These are phyloP conservation scores for Trichophyton benhamiae DNA, from an alignment of 2,329 filamentous ascomycete genomes.

Conservation along the genomic window DNA sequence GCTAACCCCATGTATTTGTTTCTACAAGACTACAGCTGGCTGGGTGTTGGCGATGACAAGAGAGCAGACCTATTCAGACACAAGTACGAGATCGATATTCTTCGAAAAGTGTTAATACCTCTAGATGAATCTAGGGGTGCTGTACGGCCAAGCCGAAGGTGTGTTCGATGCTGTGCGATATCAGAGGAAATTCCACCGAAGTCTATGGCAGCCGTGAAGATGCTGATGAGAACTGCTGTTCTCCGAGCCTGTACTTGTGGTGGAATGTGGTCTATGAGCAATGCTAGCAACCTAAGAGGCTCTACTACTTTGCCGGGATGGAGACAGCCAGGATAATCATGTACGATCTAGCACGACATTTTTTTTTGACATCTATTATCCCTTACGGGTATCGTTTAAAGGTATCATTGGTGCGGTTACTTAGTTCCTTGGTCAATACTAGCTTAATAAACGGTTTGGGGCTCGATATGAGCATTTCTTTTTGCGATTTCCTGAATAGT, in stretches of 20 bases:
- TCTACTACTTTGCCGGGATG: background rate
- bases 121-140: constrained; percentile 7
- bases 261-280: constrained; percentile 30
- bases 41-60: constrained; percentile 52
- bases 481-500: background rate
- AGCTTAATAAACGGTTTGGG: background rate
- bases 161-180: constrained; percentile 51
- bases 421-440: background rate
- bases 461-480: background rate
- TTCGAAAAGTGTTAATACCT: constrained; percentile 35
- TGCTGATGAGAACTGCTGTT: constrained; percentile 28
- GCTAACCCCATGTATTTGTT: constrained; percentile 57
- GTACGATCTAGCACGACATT: background rate
- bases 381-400: background rate
- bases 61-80: constrained; percentile 48
- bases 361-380: no score
- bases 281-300: background rate
- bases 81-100: constrained; percentile 46
- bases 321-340: background rate
- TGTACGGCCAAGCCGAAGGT: constrained; percentile 34
- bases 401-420: background rate
- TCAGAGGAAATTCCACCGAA: constrained; percentile 47
- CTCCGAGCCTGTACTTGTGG: constrained; percentile 31
- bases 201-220: constrained; percentile 24
- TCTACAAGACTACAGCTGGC: constrained; percentile 57